Conservation (phyloP, 495 filamentous ascomycete species). For the Friedmanniomyces simplex region DNA sequence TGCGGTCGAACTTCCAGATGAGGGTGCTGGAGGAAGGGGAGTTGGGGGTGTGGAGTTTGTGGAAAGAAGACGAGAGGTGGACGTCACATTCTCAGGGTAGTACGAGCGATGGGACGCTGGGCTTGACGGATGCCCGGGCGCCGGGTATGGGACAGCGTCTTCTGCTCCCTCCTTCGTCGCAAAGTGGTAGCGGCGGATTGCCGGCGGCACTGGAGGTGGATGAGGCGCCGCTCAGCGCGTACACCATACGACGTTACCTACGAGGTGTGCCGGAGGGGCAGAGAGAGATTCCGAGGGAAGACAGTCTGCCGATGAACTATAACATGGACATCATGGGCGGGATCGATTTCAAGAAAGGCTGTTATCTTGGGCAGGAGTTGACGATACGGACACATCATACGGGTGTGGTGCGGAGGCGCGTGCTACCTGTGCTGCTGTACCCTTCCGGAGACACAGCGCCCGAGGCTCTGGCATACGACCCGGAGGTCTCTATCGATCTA, state of each 20-base stretch:
- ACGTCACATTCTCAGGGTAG: conserved; percentile 6
- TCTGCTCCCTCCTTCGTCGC: background rate
- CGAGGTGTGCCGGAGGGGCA: conserved; percentile 78
- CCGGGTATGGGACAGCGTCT: conserved; percentile 46
- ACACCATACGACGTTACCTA: conserved; percentile 63
- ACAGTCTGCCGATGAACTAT: conserved; percentile 66
- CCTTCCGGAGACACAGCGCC: conserved; percentile 26
- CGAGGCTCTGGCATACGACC: conserved; percentile 40
- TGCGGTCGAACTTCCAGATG: conserved; percentile 67
- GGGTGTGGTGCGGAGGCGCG: conserved; percentile 80
- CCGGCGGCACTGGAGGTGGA: background rate
- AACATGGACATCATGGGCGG: conserved; percentile 76
- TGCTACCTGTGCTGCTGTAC: conserved; percentile 80
- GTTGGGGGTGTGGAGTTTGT: conserved; percentile 54
- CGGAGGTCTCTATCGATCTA: conserved; percentile 1
- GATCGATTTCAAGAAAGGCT: conserved; percentile 89
- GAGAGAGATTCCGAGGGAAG: conserved; percentile 56
- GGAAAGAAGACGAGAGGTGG: conserved; percentile 40
- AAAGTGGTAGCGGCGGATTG: background rate
- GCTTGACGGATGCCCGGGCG: conserved; percentile 14
- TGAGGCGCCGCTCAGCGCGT: conserved; percentile 28
- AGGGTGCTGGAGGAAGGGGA: conserved; percentile 53
- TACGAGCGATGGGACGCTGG: background rate
- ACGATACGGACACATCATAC: conserved; percentile 91
- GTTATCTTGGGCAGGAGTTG: conserved; percentile 92